Conservation (phyloP, 129 eudicot species). For the Pseudognaphalium luteoalbum region DNA sequence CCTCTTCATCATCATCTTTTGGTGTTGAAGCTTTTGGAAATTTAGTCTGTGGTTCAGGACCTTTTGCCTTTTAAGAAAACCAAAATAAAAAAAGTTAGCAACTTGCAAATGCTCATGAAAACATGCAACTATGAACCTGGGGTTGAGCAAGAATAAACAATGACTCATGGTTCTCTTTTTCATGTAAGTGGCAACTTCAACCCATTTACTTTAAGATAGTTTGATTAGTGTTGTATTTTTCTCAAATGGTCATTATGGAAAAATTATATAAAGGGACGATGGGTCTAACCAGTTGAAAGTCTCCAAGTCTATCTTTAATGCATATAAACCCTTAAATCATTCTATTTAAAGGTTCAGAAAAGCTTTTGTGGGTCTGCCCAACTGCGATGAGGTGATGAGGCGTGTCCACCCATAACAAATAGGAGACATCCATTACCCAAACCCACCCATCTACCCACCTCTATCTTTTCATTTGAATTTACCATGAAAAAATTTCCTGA, state of each 20-base stretch:
- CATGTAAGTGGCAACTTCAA: not conserved
- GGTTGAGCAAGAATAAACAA: not conserved
- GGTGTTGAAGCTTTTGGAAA: conserved; percentile 38
- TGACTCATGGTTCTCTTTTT: not conserved
- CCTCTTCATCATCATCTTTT: conserved; percentile 62
- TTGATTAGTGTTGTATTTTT: not conserved
- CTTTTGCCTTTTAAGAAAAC: conserved; percentile 34
- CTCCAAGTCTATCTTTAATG: not conserved
- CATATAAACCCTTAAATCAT: not conserved
- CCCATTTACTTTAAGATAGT: not conserved
- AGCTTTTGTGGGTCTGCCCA: not conserved
- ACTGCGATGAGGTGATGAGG: not conserved
- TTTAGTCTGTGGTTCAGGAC: conserved; percentile 44
- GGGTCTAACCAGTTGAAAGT: not conserved
- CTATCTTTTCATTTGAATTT: not conserved
- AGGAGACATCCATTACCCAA: not conserved
- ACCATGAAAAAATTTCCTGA: not conserved
- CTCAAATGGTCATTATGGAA: not conserved
- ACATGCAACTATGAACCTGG: not conserved
- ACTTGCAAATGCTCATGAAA: not conserved
- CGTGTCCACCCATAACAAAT: not conserved
- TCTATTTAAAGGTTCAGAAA: not conserved
- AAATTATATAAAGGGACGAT: not conserved
- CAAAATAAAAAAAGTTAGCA: not conserved
- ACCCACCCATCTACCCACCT: not conserved